Base-by-base conservation (phyloP, 768 basidiomycete species). In the Lactarius deliciosus region DNA sequence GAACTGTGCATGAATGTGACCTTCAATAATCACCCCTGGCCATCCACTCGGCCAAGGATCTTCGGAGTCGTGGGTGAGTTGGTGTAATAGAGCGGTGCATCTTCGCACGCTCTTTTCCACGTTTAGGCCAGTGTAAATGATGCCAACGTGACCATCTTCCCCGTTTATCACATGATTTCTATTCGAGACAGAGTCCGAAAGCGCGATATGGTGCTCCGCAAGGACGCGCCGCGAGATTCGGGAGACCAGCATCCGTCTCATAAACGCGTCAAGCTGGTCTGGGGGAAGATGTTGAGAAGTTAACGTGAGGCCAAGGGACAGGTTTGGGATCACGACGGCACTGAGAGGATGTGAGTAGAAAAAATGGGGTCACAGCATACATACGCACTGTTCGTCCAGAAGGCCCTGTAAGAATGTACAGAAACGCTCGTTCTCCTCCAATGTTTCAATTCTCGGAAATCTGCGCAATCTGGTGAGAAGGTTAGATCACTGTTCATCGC, bases 161-260 rank as follows among this genome's bases (percentile, higher is more conserved):
- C 75, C 71, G 54, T 74, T 74, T 56, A 81, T 77, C 68, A 55
- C 57, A 20, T 66, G 64, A 63, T 72, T 70, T 75, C 64, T 76
- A 22, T 68, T 68, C 40, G 77, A 75, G 64, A 85, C 80, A 32
- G 82, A 83, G 64, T 84, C 81, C 8, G 92, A 90, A 6, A 96
- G 80, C 1, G 92, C 90, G 61, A 95, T 85, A 71, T 96, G 94
- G 70, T 96, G 94, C 74, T 95, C 92, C 5, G 87, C 91, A 28
- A 96, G 82, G 38, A 96, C 94, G 38, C 94, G 86, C 25, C 94
- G 84, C 15, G 93, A 94, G 75, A 95, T 94, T 61, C 94, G 84
- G 2, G 94, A 95, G 58, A 93, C 84, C 11, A 96, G 83, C 94
- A 96, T 96, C 28, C 93, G 86, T 28, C 87, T 85, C 89, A 94